Conservation (phyloP, 768 basidiomycete genomes). For the Melanogaster broomeanus region DNA sequence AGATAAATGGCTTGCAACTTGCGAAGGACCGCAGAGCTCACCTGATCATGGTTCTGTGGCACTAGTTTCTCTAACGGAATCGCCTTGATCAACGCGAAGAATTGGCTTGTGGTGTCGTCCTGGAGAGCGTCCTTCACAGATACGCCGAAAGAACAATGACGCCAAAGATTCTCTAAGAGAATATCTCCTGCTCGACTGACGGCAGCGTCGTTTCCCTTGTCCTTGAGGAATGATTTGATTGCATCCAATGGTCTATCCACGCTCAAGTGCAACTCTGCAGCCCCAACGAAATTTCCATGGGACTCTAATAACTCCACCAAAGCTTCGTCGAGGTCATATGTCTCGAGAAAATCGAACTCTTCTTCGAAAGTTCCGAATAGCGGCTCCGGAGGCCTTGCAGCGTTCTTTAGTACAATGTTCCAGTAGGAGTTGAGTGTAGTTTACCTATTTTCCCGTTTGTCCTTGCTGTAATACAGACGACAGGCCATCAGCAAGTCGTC, state of each 20-base stretch:
- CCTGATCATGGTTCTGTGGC: constrained; percentile 6
- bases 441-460: too few species aligned
- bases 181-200: constrained; percentile 37
- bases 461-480: too few species aligned
- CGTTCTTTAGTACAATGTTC: background rate
- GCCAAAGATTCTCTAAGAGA: constrained; percentile 49
- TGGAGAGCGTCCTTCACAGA: background rate
- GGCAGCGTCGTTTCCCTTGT: constrained; percentile 28
- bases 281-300: constrained; percentile 45
- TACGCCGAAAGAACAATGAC: constrained; percentile 42
- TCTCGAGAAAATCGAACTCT: constrained; percentile 56
- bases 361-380: constrained; percentile 57
- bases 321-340: constrained; percentile 51
- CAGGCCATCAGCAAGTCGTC: too few species aligned
- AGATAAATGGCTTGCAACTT: background rate
- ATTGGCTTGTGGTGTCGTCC: too few species aligned
- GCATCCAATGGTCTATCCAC: constrained; percentile 51
- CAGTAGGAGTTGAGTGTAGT: too few species aligned
- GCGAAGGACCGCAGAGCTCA: background rate
- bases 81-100: background rate
- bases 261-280: constrained; percentile 53
- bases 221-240: constrained; percentile 44
- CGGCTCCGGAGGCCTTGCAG: constrained; percentile 48
- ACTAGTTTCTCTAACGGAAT: background rate
- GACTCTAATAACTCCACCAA: constrained; percentile 46